Base-by-base conservation (phyloP, 345 rosid genomes). In the Passiflora organensis region DNA sequence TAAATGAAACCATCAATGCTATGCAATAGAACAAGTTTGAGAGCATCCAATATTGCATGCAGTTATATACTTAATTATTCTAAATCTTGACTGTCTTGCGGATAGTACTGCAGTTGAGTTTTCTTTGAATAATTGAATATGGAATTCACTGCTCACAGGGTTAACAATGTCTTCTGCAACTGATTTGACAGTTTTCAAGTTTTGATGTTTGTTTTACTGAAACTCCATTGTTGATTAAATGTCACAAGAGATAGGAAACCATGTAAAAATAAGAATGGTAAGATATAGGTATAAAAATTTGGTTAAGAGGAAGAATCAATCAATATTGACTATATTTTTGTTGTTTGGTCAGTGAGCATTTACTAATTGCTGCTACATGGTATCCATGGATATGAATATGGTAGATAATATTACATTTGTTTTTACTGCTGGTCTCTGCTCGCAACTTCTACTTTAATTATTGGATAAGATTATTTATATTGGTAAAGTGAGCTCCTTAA, bases 331-430 rank as follows among this genome's bases (percentile, higher is more conserved):
- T 13, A 42, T 10, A 17, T 12, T 39, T 16, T 22, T 12, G 32
- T 19, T n/a, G 16, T 21, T 36, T 36, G 62, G 34, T 58, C 34
- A 48, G 44, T 48, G 32, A 47, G 21, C 21, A 21, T 37, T 14
- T 22, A n/a, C n/a, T 32, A 22, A 20, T n/a, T n/a, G 55, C 23
- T 48, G 36, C 48, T 10, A 17, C 13, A 20, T 38, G 48, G 44
- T 28, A 28, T 28, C 34, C 34, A 28, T 28, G 34, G 34, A 28
- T 2, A 2, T 3, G 34, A 28, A 28, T 28, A 28, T 28, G n/a
- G n/a, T n/a, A n/a, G n/a, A n/a, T n/a, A n/a, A n/a, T n/a, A n/a
- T n/a, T n/a, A n/a, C n/a, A 12, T 41, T 6, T 41, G 3, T 12
- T 41, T 41, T 4, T 8, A 41, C n/a, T 41, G 43, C 9, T 15